A percentile compares a stretch with the other conserved stretches of the same genome.
These are phyloP conservation scores for Carpinus viminea DNA, from an alignment of 306 rosid genomes.

Conservation along the genomic window DNA sequence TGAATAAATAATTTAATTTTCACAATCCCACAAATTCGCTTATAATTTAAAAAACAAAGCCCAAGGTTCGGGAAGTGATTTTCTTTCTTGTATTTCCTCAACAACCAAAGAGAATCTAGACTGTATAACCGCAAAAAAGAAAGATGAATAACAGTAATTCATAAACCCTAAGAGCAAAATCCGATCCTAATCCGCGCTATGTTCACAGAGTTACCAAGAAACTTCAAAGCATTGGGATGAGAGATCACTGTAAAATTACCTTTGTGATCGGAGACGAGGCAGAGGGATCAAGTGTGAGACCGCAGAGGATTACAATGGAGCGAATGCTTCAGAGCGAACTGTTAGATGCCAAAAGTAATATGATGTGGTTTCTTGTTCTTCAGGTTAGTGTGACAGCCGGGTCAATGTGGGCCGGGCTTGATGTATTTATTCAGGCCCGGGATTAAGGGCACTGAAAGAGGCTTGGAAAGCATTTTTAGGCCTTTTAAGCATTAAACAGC, in stretches of 20 bases:
- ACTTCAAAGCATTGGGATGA: not conserved
- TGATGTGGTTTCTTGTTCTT: constrained; percentile 31
- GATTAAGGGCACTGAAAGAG: not conserved
- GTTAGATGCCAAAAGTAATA: not conserved
- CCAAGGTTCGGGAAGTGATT: not conserved
- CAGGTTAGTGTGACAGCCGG: constrained; percentile 11
- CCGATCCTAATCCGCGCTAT: not conserved
- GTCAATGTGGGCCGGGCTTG: not conserved
- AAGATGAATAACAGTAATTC: not conserved
- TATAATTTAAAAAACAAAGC: not conserved
- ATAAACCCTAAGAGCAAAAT: constrained; percentile 19
- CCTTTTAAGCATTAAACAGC: not conserved
- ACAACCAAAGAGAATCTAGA: not conserved
- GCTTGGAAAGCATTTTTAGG: not conserved
- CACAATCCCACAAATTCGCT: not conserved
- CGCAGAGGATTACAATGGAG: not conserved
- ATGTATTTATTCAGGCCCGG: not conserved
- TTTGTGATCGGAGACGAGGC: not conserved
- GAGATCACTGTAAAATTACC: constrained; percentile 16
- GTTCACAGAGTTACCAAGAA: not conserved
- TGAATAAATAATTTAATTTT: not conserved
- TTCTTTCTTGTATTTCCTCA: not conserved
- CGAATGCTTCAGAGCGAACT: not conserved
- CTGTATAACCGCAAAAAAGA: not conserved
- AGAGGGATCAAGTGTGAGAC: constrained; percentile 7